Conservation (phyloP, 2,329 filamentous ascomycete genomes). For the Fulvia fulva region DNA sequence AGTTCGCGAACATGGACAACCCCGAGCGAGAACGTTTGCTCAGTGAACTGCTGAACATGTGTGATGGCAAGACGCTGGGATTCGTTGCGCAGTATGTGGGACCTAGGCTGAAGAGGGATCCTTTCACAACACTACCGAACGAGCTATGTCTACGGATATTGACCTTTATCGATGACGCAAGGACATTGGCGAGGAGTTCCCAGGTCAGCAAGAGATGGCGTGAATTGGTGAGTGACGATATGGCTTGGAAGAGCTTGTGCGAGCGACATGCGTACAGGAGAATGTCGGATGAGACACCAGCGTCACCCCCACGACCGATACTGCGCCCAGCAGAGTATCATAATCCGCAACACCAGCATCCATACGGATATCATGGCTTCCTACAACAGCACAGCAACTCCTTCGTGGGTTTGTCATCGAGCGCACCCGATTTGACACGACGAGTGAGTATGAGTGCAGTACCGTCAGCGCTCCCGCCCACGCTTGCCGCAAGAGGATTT, state of each 20-base stretch:
- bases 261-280: conserved; percentile 86
- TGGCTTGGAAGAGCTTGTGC: conserved; percentile 96
- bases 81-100: conserved; percentile 96
- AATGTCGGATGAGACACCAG: conserved; percentile 43
- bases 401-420: conserved; percentile 42
- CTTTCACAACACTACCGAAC: conserved; percentile 85
- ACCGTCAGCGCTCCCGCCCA: conserved; percentile 23
- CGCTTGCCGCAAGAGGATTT: conserved; percentile 25
- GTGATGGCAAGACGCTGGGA: conserved; percentile 89
- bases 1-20: conserved; percentile 74
- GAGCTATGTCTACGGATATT: conserved; percentile 91
- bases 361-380: conserved; percentile 27
- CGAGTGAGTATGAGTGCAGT: conserved; percentile 23
- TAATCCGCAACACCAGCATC: conserved; percentile 22
- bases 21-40: conserved; percentile 76
- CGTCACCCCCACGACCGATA: conserved; percentile 20
- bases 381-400: conserved; percentile 26
- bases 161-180: conserved; percentile 95
- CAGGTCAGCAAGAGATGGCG: conserved; percentile 96
- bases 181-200: conserved; percentile 85
- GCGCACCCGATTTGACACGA: conserved; percentile 44
- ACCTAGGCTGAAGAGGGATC: conserved; percentile 90
- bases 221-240: conserved; percentile 89
- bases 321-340: conserved; percentile 11
- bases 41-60: conserved; percentile 85